Conservation (phyloP, 2,329 filamentous ascomycete species). For the Blastomyces parvus region DNA sequence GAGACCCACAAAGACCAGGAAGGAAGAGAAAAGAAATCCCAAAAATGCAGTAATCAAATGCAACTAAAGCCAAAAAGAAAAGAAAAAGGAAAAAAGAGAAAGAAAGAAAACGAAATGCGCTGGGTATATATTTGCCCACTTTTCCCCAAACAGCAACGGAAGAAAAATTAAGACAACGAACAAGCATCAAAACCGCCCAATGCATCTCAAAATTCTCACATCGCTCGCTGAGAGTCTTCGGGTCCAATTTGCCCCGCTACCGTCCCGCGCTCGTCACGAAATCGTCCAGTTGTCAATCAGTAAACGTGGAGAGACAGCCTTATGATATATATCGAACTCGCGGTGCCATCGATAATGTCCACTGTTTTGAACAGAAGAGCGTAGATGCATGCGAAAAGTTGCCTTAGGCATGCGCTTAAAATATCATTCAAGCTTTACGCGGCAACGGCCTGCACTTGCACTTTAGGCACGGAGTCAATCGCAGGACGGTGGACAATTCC, state of each 20-base stretch:
- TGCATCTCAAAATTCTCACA: background rate
- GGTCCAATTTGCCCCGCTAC: background rate
- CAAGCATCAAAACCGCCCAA: background rate
- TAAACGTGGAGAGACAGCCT: no score
- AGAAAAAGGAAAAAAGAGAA: no score
- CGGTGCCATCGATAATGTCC: background rate
- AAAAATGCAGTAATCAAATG: background rate
- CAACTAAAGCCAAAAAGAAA: background rate
- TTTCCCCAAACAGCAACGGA: background rate
- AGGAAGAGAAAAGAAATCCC: background rate
- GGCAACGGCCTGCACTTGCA: conserved; percentile 19
- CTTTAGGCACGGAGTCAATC: conserved; percentile 34
- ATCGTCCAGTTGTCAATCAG: no score
- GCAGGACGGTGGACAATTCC: conserved; percentile 79
- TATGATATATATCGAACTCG: background rate
- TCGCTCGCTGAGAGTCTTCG: background rate
- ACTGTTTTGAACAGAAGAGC: no score
- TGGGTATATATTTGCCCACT: conserved; percentile 1
- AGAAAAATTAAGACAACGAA: background rate
- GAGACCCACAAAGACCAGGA: background rate
- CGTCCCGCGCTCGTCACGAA: no score
- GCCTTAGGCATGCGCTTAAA: no score
- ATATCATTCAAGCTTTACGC: conserved; percentile 19
- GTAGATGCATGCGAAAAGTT: background rate
- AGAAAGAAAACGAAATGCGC: background rate